Base-by-base conservation (phyloP, 768 basidiomycete species). In the Asterophora lycoperdoides region DNA sequence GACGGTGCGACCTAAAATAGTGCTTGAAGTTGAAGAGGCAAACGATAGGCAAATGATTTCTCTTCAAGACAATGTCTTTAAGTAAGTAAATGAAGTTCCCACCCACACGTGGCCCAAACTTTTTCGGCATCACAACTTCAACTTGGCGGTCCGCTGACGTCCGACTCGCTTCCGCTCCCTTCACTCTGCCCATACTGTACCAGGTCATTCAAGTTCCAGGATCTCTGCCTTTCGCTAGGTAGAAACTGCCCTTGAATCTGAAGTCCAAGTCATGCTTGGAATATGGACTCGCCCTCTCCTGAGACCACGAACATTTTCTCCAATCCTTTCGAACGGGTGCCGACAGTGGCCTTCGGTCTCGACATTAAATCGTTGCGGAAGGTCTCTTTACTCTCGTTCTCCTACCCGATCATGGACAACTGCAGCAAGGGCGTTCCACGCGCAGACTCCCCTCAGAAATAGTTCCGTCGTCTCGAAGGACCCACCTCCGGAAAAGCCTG, bases 231-330 rank as follows among this genome's bases (percentile, higher is more conserved):
- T 51, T 49, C 29, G 19, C 46, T 48, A 52, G 44, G 44, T 47
- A 48, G 11, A 52, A n/a, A 13, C 34, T 49, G 26, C 44, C 29
- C 49, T 52, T 40, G 49, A 39, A 18, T 34, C 36, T 38, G 23
- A 42, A 29, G 49, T 39, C 28, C 18, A 8, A 49, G 42, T 37
- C 39, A 57, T 57, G 56, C 40, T 57, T 44, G 39, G 14, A 15
- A 35, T 50, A 34, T 49, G 52, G 44, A 32, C 48, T 49, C 49
- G 56, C 34, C 45, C 46, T 36, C 40, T 57, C 18, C 29, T 54
- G 44, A 52, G 45, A 48, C 48, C 53, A 15, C 41, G 29, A 14
- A 14, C 28, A 11, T 33, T 53, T 15, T 41, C 37, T 13, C 48
- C 39, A 11, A 33, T 48, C 11, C 41, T 54, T 42, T 51, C 42